These are phyloP conservation scores for Oehlia diaphana DNA, from an alignment of 192 early-diverging fungal genomes.

Conservation along the genomic window DNA sequence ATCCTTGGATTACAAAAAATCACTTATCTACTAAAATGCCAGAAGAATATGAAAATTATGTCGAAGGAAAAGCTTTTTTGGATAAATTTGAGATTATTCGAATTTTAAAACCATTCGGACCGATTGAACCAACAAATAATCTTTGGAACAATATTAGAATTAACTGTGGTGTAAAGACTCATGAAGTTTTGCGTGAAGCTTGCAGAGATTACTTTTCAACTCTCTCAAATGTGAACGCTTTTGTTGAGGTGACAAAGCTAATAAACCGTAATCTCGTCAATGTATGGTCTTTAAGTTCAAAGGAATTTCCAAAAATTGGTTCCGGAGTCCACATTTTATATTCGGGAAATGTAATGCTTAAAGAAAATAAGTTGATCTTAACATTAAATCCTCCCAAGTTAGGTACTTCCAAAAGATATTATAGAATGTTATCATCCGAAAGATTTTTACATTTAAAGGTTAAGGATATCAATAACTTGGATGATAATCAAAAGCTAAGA, in stretches of 20 bases:
- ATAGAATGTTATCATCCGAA: constrained; percentile 32
- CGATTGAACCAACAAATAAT: not conserved
- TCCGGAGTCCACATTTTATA: not conserved
- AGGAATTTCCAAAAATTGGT: not conserved
- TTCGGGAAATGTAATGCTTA: not conserved
- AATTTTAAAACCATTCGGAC: constrained; percentile 2
- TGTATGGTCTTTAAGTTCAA: not conserved
- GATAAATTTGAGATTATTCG: not conserved
- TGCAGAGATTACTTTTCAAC: not conserved
- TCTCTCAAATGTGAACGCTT: not conserved
- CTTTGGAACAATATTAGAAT: not conserved
- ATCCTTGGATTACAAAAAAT: not conserved
- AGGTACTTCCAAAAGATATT: constrained; percentile 34
- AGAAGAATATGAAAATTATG: not conserved
- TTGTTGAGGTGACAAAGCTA: not conserved
- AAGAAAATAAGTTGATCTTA: not conserved
- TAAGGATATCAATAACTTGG: not conserved
- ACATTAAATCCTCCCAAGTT: constrained; percentile 24
- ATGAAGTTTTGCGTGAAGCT: not conserved
- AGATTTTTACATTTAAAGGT: constrained; percentile 36
- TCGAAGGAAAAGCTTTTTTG: not conserved
- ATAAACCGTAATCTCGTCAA: not conserved
- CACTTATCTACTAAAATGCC: not conserved
- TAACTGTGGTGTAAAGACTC: too few species aligned
- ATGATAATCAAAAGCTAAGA: not conserved